Base-by-base conservation (phyloP, 768 basidiomycete species). In the Paxillus ammoniavirescens region DNA sequence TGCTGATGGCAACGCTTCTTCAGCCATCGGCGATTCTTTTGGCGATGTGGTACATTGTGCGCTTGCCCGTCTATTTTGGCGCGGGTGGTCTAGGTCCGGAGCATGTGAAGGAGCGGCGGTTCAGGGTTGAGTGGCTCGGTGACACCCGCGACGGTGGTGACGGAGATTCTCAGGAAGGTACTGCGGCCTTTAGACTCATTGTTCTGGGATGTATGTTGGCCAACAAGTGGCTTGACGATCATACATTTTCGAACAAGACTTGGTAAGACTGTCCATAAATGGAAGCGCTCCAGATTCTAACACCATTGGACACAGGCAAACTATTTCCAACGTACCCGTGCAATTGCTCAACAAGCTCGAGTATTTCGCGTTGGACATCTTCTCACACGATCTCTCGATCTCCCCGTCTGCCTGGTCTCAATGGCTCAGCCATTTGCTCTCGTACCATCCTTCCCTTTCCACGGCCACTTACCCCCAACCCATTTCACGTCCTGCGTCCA, bases 181-280 rank as follows among this genome's bases (percentile, higher is more conserved):
- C 76, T 54, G 84, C 83, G 1, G 82, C 86, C 10, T 91, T 91
- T 69, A 82, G 87, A 49, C 75, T 92, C 41, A 75, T 91, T 53
- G 79, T 92, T 21, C 75, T 92, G 21, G 90, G 90, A 17, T 90
- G 84, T 57, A 91, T 92, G 89, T 73, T 92, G 33, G 88, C 89
- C 17, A 91, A 91, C 69, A 92, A 92, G 71, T 91, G 90, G 90
- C 65, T 92, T 58, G 89, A 91, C 58, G 90, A 92, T 61, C 90
- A 92, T 63, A 91, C 90, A 0, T 92, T 91, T 70, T 91, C 89
- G 38, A 91, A 91, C 72, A 91, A 90, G 74, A 92, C 90, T 50
- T 92, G 90, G 90, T 90, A 67, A 55, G 83, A 66, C 3, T 3
- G 26, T 14, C 10, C 36, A 14, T 5, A 2, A 30, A 8, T 42